Evolutionary conservation across 768 basidiomycete genomes (phyloP).

Genomic region (Grammothele lineata): DNA sequence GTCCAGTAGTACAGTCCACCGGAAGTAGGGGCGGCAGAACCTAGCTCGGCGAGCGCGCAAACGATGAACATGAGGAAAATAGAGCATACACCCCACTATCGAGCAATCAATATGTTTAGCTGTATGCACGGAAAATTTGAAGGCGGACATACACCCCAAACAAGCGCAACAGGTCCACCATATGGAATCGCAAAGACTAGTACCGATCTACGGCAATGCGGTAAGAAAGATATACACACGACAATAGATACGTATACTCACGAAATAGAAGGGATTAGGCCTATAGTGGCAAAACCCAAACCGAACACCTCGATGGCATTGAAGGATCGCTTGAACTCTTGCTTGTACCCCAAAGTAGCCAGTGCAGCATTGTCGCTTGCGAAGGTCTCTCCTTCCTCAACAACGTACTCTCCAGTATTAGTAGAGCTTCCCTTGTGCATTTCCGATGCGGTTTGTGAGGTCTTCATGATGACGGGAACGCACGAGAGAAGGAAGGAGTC

Average conservation of each 20-base stretch:
- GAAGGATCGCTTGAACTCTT: conserved; percentile 54
- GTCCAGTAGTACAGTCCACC: conserved; percentile 39
- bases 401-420: too few relatives aligned
- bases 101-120: conserved; percentile 1
- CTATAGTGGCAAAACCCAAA: conserved; percentile 28
- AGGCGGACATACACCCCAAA: conserved; percentile 54
- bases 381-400: too few relatives aligned
- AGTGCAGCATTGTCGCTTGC: conserved; percentile 32
- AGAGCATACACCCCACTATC: conserved; percentile 30
- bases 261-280: conserved; percentile 24
- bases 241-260: conserved; percentile 3
- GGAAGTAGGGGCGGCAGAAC: conserved; percentile 32
- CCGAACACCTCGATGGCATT: conserved; percentile 40
- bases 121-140: background rate
- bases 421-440: too few relatives aligned
- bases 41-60: conserved; percentile 32
- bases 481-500: too few relatives aligned
- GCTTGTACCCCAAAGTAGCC: conserved; percentile 42
- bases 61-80: conserved; percentile 32
- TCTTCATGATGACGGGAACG: too few relatives aligned
- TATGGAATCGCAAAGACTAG: conserved; percentile 55
- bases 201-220: conserved; percentile 32
- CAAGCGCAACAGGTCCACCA: conserved; percentile 64
- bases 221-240: background rate
- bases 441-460: too few relatives aligned